phyloP scores from a whole-genome alignment of 306 rosid genomes.

The Prunus davidiana region DNA sequence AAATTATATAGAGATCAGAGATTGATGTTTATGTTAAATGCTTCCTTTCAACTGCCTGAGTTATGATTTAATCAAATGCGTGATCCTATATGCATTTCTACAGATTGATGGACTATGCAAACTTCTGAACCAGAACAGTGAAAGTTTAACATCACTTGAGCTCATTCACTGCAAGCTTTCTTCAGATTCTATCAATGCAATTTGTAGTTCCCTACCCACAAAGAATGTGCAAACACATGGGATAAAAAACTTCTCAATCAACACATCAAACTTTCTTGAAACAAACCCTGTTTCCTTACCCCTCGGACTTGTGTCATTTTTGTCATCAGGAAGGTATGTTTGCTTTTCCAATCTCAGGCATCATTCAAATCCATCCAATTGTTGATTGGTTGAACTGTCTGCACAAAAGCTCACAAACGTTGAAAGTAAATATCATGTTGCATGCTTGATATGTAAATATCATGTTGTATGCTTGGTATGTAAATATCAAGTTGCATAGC shows the following conservation, averaged over 20 bases:
- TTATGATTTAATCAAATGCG: conserved; percentile 34
- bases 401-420: not conserved
- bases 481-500: not conserved
- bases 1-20: not conserved
- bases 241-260: conserved; percentile 67
- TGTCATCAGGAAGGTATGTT: conserved; percentile 77
- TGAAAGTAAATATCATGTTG: not conserved
- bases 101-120: conserved; percentile 79
- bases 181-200: conserved; percentile 41
- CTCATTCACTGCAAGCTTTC: conserved; percentile 71
- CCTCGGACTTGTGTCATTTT: conserved; percentile 56
- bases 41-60: conserved; percentile 11
- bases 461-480: not conserved
- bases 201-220: conserved; percentile 52
- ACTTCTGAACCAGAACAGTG: conserved; percentile 65
- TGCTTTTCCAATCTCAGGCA: not conserved
- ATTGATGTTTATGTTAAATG: conserved; percentile 20
- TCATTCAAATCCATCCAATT: not conserved
- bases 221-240: conserved; percentile 50
- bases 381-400: conserved; percentile 1
- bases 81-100: conserved; percentile 16
- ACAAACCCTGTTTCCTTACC: conserved; percentile 50
- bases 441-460: not conserved
- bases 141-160: conserved; percentile 72
- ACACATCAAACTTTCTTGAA: conserved; percentile 45